Percentiles rank a stretch among this genome's conserved stretches.
Conservation (phyloP, 2,329 filamentous ascomycete species). For the Arachnopeziza araneosa region DNA sequence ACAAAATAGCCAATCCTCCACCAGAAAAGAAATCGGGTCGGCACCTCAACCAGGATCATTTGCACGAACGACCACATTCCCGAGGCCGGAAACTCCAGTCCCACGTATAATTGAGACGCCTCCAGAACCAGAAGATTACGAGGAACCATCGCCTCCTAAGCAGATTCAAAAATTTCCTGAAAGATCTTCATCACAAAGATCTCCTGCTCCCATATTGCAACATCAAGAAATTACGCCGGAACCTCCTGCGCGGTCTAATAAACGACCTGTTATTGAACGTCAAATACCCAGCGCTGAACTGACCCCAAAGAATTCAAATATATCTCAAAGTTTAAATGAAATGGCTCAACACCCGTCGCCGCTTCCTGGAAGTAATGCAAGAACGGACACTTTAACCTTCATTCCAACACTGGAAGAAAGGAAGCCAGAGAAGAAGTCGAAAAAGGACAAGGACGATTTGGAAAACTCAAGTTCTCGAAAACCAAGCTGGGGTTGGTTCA, state of each 20-base stretch:
- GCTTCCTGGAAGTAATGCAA: slow-evolving; percentile 61
- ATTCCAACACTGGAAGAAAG: slow-evolving; percentile 78
- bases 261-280: slow-evolving; percentile 35
- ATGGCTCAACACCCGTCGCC: slow-evolving; percentile 61
- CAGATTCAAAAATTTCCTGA: slow-evolving; percentile 35
- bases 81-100: slow-evolving; percentile 34
- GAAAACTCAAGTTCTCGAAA: slow-evolving; percentile 60
- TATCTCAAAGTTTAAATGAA: slow-evolving; percentile 43
- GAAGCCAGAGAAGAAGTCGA: slow-evolving; percentile 68
- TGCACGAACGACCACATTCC: slow-evolving; percentile 28
- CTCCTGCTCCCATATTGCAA: slow-evolving; percentile 13
- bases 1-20: neutral
- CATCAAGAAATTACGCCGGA: slow-evolving; percentile 35
- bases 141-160: slow-evolving; percentile 6
- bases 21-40: neutral
- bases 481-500: slow-evolving; percentile 82
- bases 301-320: neutral
- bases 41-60: slow-evolving; percentile 20
- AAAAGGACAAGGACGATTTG: slow-evolving; percentile 62
- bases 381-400: slow-evolving; percentile 73
- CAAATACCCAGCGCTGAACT: slow-evolving; percentile 19
- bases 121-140: slow-evolving; percentile 31
- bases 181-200: slow-evolving; percentile 48
- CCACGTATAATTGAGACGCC: slow-evolving; percentile 64
- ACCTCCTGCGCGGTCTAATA: slow-evolving; percentile 42